phyloP scores from a whole-genome alignment of 2,329 filamentous ascomycete species.

The Graphiopsis chlorocephala region DNA sequence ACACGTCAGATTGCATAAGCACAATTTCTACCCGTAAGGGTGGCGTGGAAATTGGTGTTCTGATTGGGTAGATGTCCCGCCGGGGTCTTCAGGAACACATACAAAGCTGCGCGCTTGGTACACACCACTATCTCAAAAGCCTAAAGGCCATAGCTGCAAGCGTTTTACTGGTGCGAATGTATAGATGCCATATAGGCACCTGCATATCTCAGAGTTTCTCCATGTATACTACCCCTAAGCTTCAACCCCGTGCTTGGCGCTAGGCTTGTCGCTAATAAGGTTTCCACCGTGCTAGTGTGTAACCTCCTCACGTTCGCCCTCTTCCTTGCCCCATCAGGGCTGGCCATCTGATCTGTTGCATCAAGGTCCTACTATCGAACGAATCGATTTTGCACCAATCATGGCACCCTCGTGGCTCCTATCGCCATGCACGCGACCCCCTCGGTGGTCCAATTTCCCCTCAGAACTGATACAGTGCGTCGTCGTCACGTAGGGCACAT shows the following conservation, averaged over 20 bases:
- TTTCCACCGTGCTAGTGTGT: neutral
- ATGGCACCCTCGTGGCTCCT: neutral
- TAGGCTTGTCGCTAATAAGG: conserved; percentile 12
- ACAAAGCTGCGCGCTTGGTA: neutral
- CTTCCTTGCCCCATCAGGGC: neutral
- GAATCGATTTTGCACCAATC: neutral
- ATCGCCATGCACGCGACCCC: neutral
- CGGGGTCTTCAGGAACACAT: neutral
- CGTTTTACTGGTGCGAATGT: neutral
- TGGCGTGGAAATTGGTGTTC: neutral
- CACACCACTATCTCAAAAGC: neutral
- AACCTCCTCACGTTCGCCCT: neutral
- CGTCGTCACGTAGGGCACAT: neutral
- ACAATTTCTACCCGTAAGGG: neutral
- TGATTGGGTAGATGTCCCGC: neutral
- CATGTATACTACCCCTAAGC: neutral
- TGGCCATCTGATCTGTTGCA: neutral
- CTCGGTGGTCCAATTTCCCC: neutral
- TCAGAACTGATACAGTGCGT: neutral
- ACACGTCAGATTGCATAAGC: neutral
- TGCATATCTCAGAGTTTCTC: neutral
- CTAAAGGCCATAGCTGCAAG: neutral
- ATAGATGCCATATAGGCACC: neutral
- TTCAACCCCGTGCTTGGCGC: conserved; percentile 1
- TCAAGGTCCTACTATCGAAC: neutral